Evolutionary conservation across 257 asterid species (phyloP).

Genomic region (Mitragyna speciosa): DNA sequence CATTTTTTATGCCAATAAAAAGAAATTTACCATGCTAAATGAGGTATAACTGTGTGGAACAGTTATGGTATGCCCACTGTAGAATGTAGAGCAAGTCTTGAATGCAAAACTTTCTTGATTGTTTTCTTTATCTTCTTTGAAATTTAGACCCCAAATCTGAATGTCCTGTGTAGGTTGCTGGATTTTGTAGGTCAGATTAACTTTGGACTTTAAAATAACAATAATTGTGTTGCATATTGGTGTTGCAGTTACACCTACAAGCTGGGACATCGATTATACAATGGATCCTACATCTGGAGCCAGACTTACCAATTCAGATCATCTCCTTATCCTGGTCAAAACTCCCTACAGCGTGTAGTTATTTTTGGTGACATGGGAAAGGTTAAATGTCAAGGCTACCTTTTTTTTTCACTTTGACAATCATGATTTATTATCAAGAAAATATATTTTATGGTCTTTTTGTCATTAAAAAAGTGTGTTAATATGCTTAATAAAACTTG

Average conservation of each 20-base stretch:
- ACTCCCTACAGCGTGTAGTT: conserved; percentile 74
- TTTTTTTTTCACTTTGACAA: neutral
- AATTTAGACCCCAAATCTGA: too few species aligned
- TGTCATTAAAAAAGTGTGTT: neutral
- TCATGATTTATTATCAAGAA: neutral
- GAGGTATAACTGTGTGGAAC: too few species aligned
- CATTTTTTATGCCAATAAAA: neutral
- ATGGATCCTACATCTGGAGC: conserved; percentile 73
- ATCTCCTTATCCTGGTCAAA: conserved; percentile 95
- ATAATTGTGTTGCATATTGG: neutral
- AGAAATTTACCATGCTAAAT: neutral
- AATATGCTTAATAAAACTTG: neutral
- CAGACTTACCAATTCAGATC: conserved; percentile 62
- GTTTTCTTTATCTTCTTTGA: neutral
- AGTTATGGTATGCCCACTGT: neutral
- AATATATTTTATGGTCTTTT: neutral
- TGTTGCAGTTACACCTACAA: conserved; percentile 80
- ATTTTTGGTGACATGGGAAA: conserved; percentile 99
- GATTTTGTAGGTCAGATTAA: neutral
- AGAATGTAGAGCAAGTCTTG: neutral
- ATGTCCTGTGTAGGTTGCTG: neutral
- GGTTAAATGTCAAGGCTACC: conserved; percentile 33
- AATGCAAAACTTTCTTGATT: neutral
- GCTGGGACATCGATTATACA: conserved; percentile 67
- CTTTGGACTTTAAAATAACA: neutral